Conservation (phyloP, 345 rosid species). For the Durio zibethinus region DNA sequence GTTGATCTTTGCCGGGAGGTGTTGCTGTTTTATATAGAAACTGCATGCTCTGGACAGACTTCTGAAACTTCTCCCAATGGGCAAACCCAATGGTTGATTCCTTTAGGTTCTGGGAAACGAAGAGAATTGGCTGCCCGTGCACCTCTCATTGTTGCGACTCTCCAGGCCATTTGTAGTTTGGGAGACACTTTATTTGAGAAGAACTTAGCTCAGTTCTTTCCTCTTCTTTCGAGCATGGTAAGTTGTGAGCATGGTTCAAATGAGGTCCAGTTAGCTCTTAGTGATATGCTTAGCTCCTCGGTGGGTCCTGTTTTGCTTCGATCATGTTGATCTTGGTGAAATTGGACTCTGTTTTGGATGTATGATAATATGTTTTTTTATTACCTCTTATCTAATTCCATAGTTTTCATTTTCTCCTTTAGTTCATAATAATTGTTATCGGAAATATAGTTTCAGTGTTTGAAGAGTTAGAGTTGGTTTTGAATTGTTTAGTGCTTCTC, state of each 20-base stretch:
- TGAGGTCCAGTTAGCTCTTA: conserved; percentile 87
- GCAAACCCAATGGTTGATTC: conserved; percentile 61
- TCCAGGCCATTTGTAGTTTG: conserved; percentile 74
- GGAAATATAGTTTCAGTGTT: conserved; percentile 35
- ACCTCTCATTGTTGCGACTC: conserved; percentile 60
- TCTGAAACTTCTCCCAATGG: conserved; percentile 35
- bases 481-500: conserved; percentile 21
- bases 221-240: conserved; percentile 70
- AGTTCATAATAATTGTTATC: conserved; percentile 16
- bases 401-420: conserved; percentile 7
- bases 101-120: conserved; percentile 83
- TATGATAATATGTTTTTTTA: conserved; percentile 18
- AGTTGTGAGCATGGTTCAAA: conserved; percentile 92
- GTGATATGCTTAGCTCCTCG: conserved; percentile 78
- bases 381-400: not conserved
- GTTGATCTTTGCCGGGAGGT: conserved; percentile 72
- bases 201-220: conserved; percentile 66
- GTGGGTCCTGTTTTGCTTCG: conserved; percentile 81
- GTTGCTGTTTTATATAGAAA: conserved; percentile 60
- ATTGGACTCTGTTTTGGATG: conserved; percentile 23
- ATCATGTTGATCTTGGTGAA: conserved; percentile 48
- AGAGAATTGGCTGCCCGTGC: conserved; percentile 81
- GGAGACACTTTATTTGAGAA: conserved; percentile 72
- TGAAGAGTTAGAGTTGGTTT: conserved; percentile 33
- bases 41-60: conserved; percentile 42